Evolutionary conservation across 1,284 basidiomycete species (phyloP).

Genomic region (Sporisorium scitamineum): DNA sequence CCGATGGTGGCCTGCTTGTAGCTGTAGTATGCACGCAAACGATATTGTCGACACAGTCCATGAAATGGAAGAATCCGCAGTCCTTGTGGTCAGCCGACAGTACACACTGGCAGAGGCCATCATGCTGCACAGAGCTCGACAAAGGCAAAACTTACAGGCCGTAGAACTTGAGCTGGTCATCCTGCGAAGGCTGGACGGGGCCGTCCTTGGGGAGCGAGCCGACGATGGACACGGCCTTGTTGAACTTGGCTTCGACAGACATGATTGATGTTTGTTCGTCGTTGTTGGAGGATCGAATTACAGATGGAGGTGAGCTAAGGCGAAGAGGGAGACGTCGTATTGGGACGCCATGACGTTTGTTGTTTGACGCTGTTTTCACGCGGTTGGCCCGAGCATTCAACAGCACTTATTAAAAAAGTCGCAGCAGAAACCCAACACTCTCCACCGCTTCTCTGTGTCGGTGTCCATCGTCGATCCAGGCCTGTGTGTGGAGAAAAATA

Average conservation of each 20-base stretch:
- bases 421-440: neutral
- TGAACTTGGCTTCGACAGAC: slow-evolving; percentile 60
- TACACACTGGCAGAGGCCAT: neutral
- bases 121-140: no score
- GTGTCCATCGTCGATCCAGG: slow-evolving; percentile 9
- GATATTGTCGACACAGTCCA: neutral
- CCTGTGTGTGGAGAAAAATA: neutral
- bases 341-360: no score
- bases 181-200: slow-evolving; percentile 63
- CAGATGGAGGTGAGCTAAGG: neutral
- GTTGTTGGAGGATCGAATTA: neutral
- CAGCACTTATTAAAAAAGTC: neutral
- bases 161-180: slow-evolving; percentile 67
- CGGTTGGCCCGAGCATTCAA: neutral
- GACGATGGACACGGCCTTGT: slow-evolving; percentile 58
- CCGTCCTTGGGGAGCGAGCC: slow-evolving; percentile 58
- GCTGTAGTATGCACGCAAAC: slow-evolving; percentile 14
- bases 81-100: neutral
- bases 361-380: neutral
- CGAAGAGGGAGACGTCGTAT: no score
- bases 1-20: slow-evolving; percentile 69
- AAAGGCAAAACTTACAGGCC: slow-evolving; percentile 48
- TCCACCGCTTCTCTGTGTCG: no score
- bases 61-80: neutral
- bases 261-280: slow-evolving; percentile 15